Percentiles rank a stretch among this genome's conserved stretches.
Conservation (phyloP, 2,329 filamentous ascomycete genomes). For the Venturia nashicola region DNA sequence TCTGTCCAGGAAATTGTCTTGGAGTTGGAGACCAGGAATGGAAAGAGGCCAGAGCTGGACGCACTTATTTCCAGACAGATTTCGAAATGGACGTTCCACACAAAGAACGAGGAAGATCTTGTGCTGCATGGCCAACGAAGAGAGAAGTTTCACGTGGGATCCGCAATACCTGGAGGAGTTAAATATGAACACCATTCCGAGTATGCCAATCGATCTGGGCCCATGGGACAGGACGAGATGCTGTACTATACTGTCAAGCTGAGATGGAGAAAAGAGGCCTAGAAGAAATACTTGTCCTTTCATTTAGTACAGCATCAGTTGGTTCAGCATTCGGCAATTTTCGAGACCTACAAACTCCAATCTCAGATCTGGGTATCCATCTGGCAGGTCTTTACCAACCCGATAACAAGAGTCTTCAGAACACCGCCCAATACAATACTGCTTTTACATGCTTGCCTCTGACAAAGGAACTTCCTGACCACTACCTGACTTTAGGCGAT, state of each 20-base stretch:
- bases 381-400: too few relatives aligned
- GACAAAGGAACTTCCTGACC: too few relatives aligned
- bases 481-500: too few relatives aligned
- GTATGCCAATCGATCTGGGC: background rate
- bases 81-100: background rate
- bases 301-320: too few relatives aligned
- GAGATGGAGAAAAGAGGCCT: background rate
- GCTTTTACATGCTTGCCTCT: too few relatives aligned
- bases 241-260: background rate
- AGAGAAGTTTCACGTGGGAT: background rate
- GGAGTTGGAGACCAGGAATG: background rate
- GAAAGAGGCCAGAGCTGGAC: constrained; percentile 1
- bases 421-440: too few relatives aligned
- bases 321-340: too few relatives aligned
- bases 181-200: background rate
- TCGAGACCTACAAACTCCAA: too few relatives aligned
- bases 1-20: background rate
- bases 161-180: background rate
- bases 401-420: too few relatives aligned
- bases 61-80: background rate
- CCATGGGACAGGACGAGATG: background rate
- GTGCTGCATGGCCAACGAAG: background rate
- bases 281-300: too few relatives aligned
- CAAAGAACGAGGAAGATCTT: background rate
- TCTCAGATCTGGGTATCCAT: too few relatives aligned